These are phyloP conservation scores for Lachnellula suecica DNA, from an alignment of 2,329 filamentous ascomycete genomes.

Conservation along the genomic window DNA sequence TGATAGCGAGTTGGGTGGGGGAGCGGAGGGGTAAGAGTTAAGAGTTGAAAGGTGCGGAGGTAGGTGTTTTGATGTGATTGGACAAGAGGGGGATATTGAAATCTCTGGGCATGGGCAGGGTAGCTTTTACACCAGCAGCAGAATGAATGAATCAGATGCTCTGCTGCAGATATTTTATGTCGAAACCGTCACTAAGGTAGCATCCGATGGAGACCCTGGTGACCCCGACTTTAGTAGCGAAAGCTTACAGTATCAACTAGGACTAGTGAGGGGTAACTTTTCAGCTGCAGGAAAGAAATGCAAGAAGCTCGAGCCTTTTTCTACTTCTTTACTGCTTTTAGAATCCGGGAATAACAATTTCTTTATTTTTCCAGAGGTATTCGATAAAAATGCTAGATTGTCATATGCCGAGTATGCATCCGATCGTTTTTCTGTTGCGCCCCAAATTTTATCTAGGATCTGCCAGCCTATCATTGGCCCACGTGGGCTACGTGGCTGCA, in stretches of 20 bases:
- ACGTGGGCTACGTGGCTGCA: not conserved
- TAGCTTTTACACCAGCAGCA: not conserved
- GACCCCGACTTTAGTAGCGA: not conserved
- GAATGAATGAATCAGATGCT: not conserved
- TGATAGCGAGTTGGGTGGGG: not conserved
- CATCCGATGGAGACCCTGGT: too few species aligned
- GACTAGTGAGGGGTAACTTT: slow-evolving; percentile 11
- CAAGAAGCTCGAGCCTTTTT: too few species aligned
- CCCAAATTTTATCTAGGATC: not conserved
- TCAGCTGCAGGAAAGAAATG: not conserved
- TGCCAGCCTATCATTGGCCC: slow-evolving; percentile 8
- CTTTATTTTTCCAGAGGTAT: too few species aligned
- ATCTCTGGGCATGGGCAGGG: not conserved
- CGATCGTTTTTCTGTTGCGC: too few species aligned
- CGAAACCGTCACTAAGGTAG: not conserved
- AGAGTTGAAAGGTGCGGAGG: not conserved
- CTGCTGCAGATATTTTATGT: not conserved
- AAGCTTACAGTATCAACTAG: not conserved
- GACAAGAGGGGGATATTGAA: not conserved
- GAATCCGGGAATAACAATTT: too few species aligned
- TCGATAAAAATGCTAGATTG: too few species aligned
- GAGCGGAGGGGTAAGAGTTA: not conserved
- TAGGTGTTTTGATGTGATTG: not conserved
- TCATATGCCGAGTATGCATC: too few species aligned
- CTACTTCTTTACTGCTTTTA: too few species aligned